Base-by-base conservation (phyloP, 139 green algal species). In the Marvania coccoides region DNA sequence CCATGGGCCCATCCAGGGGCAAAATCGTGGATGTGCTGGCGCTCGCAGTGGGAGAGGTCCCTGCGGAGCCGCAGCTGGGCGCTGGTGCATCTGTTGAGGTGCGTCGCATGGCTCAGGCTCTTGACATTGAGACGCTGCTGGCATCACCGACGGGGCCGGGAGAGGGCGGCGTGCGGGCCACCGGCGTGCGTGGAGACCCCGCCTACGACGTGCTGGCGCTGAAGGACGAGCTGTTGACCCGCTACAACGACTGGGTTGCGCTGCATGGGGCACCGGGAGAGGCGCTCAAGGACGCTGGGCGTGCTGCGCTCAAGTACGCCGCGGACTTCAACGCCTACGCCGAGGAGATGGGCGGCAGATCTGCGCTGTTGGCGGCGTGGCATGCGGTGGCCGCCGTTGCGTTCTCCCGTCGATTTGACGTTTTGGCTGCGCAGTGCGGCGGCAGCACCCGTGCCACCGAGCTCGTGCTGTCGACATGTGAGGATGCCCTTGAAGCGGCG, bases 291-390 rank as follows among this genome's bases (percentile, higher is more conserved):
- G 72, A 72, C 33, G 83, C 80, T 3, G 76, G 76, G 28, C 63
- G 60, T 34, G 63, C 26, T n/a, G 80, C 66, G 26, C 67, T 86
- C 54, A 74, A 57, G 37, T 79, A 84, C 63, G 82, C 76, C 8
- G 63, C 80, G 69, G 60, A 69, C 8, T 72, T 74, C 72, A 92
- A 92, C 45, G 75, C 79, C 2, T 79, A 78, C 40, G 69, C 71
- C 12, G 67, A 75, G 36, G n/a, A 59, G 46, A 36, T 63, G 14
- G 71, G 47, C 7, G 81, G 70, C 3, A 80, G 83, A 73, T 55
- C 47, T 1, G 73, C 79, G 13, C 61, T 76, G 35, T 65, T 80
- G 24, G 63, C 67, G 14, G 83, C 70, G 6, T 92, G 86, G 82
- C 60, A 76, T 40, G 65, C 77, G n/a, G 48, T 79, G 14, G 47